Evolutionary conservation across 495 filamentous ascomycete species (phyloP).

Genomic region (Monascus purpureus): DNA sequence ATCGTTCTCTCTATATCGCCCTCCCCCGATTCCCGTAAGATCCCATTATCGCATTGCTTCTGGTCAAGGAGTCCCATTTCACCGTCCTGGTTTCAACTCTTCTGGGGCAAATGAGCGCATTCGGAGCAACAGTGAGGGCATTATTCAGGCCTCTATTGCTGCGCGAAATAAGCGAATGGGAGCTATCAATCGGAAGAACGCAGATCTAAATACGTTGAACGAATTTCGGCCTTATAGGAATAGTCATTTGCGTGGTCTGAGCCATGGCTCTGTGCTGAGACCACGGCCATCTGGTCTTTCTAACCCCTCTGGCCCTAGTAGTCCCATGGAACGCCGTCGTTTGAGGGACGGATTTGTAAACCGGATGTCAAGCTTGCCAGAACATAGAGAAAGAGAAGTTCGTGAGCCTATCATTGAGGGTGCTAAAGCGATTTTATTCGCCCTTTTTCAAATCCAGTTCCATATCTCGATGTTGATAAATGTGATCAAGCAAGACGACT

Average conservation of each 20-base stretch:
- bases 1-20: constrained; percentile 49
- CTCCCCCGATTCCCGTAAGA: constrained; percentile 58
- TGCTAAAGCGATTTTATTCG: constrained; percentile 77
- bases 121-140: constrained; percentile 81
- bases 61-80: constrained; percentile 45
- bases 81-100: constrained; percentile 54
- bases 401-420: constrained; percentile 58
- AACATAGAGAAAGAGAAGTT: constrained; percentile 49
- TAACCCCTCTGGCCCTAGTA: constrained; percentile 42
- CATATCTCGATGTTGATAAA: constrained; percentile 59
- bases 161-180: constrained; percentile 67
- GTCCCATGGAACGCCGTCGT: constrained; percentile 37
- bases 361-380: constrained; percentile 70
- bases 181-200: constrained; percentile 60
- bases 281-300: constrained; percentile 28
- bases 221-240: constrained; percentile 59
- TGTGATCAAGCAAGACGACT: constrained; percentile 51
- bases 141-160: constrained; percentile 43
- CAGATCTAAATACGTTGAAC: constrained; percentile 60
- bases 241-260: constrained; percentile 70
- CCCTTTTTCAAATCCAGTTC: constrained; percentile 67
- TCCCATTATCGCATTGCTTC: constrained; percentile 71
- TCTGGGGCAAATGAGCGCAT: constrained; percentile 56
- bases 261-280: constrained; percentile 65
- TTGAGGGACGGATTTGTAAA: constrained; percentile 47